These are phyloP conservation scores for Astragalus membranaceus DNA, from an alignment of 306 rosid species.

Conservation along the genomic window DNA sequence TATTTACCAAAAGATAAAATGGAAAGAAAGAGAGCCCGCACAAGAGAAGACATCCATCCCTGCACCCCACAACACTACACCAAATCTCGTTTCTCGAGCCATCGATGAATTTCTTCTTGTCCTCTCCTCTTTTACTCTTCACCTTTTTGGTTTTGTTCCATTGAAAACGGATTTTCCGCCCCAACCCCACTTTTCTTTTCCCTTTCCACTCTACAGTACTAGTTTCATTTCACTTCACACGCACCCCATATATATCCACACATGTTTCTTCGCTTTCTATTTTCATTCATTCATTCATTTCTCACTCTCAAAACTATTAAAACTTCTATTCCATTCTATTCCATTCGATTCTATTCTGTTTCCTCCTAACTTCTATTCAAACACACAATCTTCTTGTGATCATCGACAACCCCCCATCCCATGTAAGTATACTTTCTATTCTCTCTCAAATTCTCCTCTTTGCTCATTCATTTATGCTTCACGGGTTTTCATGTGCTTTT, in stretches of 20 bases:
- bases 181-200: too few relatives aligned
- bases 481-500: conserved; percentile 14
- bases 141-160: not conserved
- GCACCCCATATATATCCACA: not conserved
- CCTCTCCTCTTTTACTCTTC: conserved; percentile 40
- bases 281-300: not conserved
- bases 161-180: not conserved
- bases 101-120: not conserved
- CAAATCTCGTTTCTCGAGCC: too few relatives aligned
- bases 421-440: conserved; percentile 45
- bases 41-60: too few relatives aligned
- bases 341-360: too few relatives aligned
- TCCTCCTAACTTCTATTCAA: too few relatives aligned
- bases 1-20: too few relatives aligned
- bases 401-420: conserved; percentile 18
- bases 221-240: not conserved
- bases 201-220: not conserved
- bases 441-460: not conserved
- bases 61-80: too few relatives aligned
- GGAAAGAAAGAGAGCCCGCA: too few relatives aligned
- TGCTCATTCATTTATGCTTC: conserved; percentile 24
- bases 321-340: too few relatives aligned
- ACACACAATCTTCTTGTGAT: not conserved
- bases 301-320: not conserved
- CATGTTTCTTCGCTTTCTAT: not conserved